These are phyloP conservation scores for Penicillium paneum DNA, from an alignment of 2,329 filamentous ascomycete genomes.

Conservation along the genomic window DNA sequence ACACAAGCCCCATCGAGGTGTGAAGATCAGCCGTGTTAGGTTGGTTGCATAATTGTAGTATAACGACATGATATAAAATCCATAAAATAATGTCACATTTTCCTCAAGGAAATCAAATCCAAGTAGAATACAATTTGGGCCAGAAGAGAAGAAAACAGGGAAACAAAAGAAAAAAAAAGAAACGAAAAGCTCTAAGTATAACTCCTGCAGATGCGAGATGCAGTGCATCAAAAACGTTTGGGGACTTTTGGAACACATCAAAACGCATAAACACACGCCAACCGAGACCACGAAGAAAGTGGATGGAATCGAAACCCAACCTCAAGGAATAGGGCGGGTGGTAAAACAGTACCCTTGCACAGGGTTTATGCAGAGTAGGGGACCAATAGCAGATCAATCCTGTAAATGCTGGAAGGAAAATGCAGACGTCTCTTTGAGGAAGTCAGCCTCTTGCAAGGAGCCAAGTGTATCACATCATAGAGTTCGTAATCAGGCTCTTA, in stretches of 20 bases:
- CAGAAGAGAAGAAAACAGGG: not conserved
- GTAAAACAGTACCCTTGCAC: constrained; percentile 11
- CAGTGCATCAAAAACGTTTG: constrained; percentile 16
- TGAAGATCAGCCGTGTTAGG: not conserved
- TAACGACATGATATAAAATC: not conserved
- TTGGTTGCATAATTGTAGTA: not conserved
- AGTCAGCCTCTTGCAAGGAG: constrained; percentile 2
- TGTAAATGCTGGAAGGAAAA: not conserved
- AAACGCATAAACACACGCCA: constrained; percentile 15
- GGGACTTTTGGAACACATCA: constrained; percentile 14
- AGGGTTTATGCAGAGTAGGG: constrained; percentile 10
- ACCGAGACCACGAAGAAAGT: constrained; percentile 9
- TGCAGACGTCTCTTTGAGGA: constrained; percentile 1
- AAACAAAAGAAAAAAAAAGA: not conserved
- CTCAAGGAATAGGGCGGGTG: constrained; percentile 7
- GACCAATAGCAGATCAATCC: constrained; percentile 1
- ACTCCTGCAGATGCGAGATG: constrained; percentile 18
- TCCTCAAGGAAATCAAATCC: not conserved
- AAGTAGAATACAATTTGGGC: not conserved
- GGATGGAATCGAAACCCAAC: not conserved
- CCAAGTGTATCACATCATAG: not conserved
- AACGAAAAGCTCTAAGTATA: constrained; percentile 5
- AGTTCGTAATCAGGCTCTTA: not conserved
- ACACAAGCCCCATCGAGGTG: not conserved
- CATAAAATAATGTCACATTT: not conserved